Conservation (phyloP, 352 stramenopile species). For the Chrysophaeum taylorii region DNA sequence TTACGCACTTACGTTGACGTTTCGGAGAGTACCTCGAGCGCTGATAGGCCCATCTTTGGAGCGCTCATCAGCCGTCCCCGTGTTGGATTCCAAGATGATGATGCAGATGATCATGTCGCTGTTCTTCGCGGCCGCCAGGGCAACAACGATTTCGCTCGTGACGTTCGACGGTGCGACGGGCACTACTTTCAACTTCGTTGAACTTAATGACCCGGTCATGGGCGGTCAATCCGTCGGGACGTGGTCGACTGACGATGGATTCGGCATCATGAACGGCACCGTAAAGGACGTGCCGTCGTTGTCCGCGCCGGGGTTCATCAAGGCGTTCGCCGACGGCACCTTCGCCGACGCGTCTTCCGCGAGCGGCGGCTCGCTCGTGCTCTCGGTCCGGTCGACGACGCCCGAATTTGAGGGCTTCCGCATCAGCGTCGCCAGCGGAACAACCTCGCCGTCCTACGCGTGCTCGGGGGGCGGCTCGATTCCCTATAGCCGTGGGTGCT, state of each 20-base stretch:
- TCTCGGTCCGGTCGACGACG: conserved; percentile 21
- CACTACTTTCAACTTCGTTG: conserved; percentile 9
- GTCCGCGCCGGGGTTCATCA: conserved; percentile 34
- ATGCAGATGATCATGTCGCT: background rate
- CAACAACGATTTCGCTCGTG: background rate
- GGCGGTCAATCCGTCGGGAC: conserved; percentile 28
- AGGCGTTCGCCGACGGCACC: conserved; percentile 13
- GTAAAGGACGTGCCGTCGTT: conserved; percentile 30
- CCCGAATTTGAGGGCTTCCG: conserved; percentile 24
- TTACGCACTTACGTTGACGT: too few relatives aligned
- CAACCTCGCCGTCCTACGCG: conserved; percentile 19
- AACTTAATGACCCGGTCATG: conserved; percentile 40
- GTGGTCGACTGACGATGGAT: conserved; percentile 22
- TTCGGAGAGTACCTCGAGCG: too few relatives aligned
- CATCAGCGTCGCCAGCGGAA: conserved; percentile 21
- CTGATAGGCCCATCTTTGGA: too few relatives aligned
- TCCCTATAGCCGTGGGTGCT: background rate
- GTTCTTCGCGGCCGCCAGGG: background rate
- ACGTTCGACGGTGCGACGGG: conserved; percentile 23
- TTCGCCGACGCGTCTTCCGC: conserved; percentile 24
- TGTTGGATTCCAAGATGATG: too few relatives aligned
- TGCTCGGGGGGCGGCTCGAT: background rate
- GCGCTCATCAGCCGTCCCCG: too few relatives aligned
- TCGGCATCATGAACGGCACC: conserved; percentile 27
- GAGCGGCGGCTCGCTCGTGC: conserved; percentile 1